These are phyloP conservation scores for Tricladium varicosporioides DNA, from an alignment of 2,329 filamentous ascomycete genomes.

Conservation along the genomic window DNA sequence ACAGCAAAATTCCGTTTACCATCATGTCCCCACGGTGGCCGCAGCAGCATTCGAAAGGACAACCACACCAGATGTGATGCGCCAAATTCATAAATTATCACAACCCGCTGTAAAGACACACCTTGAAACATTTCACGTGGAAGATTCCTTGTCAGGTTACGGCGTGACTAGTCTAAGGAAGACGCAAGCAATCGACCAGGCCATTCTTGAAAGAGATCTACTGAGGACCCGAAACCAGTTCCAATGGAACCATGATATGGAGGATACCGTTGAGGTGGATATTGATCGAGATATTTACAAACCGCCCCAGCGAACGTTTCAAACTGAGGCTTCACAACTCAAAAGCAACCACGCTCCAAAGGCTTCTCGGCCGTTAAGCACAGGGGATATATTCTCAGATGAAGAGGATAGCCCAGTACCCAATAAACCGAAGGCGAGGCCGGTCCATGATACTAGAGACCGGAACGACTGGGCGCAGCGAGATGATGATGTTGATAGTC, in stretches of 20 bases:
- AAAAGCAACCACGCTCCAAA: slow-evolving; percentile 6
- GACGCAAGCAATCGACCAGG: slow-evolving; percentile 26
- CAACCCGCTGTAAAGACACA: slow-evolving; percentile 43
- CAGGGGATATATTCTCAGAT: slow-evolving; percentile 25
- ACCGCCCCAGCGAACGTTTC: slow-evolving; percentile 35
- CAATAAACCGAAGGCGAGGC: slow-evolving; percentile 13
- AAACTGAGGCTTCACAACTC: slow-evolving; percentile 24
- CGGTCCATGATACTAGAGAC: slow-evolving; percentile 18
- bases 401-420: slow-evolving; percentile 12
- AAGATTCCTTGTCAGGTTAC: slow-evolving; percentile 16
- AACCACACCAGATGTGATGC: slow-evolving; percentile 44
- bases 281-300: slow-evolving; percentile 29
- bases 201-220: slow-evolving; percentile 37
- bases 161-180: slow-evolving; percentile 18
- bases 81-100: slow-evolving; percentile 44
- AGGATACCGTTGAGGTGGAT: slow-evolving; percentile 37
- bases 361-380: slow-evolving; percentile 23
- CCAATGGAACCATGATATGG: slow-evolving; percentile 39
- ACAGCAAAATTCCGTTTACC: slow-evolving; percentile 36
- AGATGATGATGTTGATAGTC: slow-evolving; percentile 36
- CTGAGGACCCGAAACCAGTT: slow-evolving; percentile 43
- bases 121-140: slow-evolving; percentile 33
- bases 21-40: slow-evolving; percentile 52
- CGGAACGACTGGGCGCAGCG: slow-evolving; percentile 55
- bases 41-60: slow-evolving; percentile 55